Evolutionary conservation across 441 rosid genomes (phyloP).

Genomic region (Adansonia gregorii): DNA sequence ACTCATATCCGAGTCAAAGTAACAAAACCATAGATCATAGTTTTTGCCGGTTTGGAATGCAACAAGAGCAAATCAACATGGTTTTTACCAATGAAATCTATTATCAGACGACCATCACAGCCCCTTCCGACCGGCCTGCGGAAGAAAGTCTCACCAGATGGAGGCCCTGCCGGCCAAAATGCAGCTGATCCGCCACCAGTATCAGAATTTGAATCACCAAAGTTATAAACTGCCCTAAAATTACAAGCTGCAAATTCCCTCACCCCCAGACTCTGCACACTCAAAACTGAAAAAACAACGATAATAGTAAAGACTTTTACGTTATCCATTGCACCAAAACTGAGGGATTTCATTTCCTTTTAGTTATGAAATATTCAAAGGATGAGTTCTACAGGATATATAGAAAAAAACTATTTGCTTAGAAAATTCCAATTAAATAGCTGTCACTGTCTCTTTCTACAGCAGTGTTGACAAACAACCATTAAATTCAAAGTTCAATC

Average conservation of each 20-base stretch:
- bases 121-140: constrained; percentile 49
- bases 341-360: neutral
- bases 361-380: neutral
- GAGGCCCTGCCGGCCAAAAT: neutral
- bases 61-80: neutral
- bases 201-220: constrained; percentile 28
- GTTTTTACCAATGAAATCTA: constrained; percentile 49
- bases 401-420: too few species aligned
- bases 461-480: too few species aligned
- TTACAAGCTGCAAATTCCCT: neutral
- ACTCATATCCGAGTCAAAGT: too few species aligned
- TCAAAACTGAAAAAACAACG: neutral
- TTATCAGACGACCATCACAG: constrained; percentile 52
- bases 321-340: neutral
- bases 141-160: constrained; percentile 23
- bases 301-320: neutral
- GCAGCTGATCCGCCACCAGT: constrained; percentile 25
- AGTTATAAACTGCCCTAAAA: constrained; percentile 26
- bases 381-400: neutral
- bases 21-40: too few species aligned
- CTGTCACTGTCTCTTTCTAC: too few species aligned
- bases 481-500: too few species aligned
- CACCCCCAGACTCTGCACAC: neutral
- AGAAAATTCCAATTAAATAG: too few species aligned
- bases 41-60: neutral